Conservation (phyloP, 2,329 filamentous ascomycete genomes). For the Botryotinia globosa region DNA sequence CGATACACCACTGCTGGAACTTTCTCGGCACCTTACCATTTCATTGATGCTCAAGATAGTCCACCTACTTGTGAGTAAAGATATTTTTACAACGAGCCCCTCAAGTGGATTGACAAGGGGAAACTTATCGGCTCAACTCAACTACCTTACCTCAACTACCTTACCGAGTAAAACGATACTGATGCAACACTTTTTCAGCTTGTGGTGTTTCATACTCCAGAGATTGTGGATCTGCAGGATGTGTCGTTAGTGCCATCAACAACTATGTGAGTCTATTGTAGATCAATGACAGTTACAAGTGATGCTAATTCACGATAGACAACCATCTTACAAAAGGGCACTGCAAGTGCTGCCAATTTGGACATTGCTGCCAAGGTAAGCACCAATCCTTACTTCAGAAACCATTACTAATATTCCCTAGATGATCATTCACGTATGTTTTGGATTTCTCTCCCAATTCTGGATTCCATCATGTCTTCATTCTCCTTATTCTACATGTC, state of each 20-base stretch:
- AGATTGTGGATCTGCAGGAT: constrained; percentile 60
- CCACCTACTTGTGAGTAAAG: constrained; percentile 46
- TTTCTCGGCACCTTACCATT: constrained; percentile 63
- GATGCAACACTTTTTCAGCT: constrained; percentile 19
- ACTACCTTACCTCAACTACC: not conserved
- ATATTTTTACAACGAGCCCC: not conserved
- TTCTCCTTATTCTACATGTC: constrained; percentile 3
- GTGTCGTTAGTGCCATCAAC: constrained; percentile 49
- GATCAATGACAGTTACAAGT: not conserved
- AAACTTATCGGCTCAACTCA: not conserved
- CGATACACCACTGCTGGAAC: constrained; percentile 61
- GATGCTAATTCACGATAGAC: constrained; percentile 25
- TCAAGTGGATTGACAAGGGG: not conserved
- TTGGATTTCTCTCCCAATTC: constrained; percentile 22
- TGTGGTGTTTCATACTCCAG: constrained; percentile 58
- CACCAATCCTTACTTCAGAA: not conserved
- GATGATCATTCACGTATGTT: constrained; percentile 38
- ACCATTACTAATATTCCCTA: constrained; percentile 21
- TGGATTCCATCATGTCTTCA: constrained; percentile 1
- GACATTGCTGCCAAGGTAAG: constrained; percentile 55
- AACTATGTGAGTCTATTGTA: constrained; percentile 31
- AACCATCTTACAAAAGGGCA: constrained; percentile 25
- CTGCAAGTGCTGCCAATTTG: constrained; percentile 47
- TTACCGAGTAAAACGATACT: not conserved
- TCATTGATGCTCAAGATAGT: constrained; percentile 64